These are phyloP conservation scores for Heterobasidion parviporum DNA, from an alignment of 1,284 basidiomycete species.

Conservation along the genomic window DNA sequence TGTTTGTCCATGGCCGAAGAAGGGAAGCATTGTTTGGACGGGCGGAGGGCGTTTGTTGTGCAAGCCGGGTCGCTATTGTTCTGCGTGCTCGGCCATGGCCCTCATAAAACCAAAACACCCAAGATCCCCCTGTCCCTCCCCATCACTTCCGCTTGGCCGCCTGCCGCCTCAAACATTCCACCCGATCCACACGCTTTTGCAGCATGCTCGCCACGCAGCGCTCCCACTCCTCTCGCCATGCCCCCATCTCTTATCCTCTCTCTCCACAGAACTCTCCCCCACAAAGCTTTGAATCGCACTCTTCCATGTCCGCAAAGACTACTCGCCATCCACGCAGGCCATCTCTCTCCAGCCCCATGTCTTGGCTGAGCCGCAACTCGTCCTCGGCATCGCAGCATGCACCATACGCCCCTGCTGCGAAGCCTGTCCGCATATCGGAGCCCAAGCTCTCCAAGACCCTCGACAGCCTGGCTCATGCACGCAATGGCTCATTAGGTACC, in stretches of 20 bases:
- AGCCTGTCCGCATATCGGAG: conserved; percentile 52
- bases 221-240: neutral
- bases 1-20: neutral
- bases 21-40: neutral
- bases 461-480: conserved; percentile 31
- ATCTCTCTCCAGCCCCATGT: conserved; percentile 24
- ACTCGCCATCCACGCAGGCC: conserved; percentile 17
- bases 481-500: conserved; percentile 46
- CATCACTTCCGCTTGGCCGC: neutral
- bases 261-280: conserved; percentile 1
- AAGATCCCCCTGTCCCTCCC: neutral
- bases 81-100: neutral
- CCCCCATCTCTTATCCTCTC: conserved; percentile 7
- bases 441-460: conserved; percentile 45
- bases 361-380: conserved; percentile 25
- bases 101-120: neutral
- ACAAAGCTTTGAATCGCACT: conserved; percentile 7
- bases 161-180: neutral
- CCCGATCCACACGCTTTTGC: neutral
- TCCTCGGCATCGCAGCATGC: conserved; percentile 16
- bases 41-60: neutral
- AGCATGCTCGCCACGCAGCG: conserved; percentile 11
- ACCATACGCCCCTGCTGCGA: conserved; percentile 20
- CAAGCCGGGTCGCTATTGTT: neutral
- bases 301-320: conserved; percentile 15